These are phyloP conservation scores for Rhizopus delemar DNA, from an alignment of 371 early-diverging fungal genomes.

Conservation along the genomic window DNA sequence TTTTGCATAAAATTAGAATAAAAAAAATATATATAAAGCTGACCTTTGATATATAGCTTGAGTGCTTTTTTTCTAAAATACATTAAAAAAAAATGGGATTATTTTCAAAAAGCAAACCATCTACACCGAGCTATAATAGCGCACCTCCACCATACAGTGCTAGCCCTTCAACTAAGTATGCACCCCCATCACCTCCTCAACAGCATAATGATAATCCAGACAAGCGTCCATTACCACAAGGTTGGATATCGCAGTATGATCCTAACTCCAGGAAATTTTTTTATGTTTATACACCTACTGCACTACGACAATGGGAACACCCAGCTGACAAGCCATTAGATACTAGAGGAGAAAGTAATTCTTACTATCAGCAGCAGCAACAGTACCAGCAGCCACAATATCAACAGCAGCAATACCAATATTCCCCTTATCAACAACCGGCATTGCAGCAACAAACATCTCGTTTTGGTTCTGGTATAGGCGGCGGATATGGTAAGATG, in stretches of 20 bases:
- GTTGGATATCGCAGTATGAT: conserved; percentile 53
- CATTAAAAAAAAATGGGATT: conserved; percentile 33
- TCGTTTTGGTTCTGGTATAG: conserved; percentile 10
- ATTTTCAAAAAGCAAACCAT: conserved; percentile 33
- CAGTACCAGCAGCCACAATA: conserved; percentile 26
- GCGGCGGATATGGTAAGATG: conserved; percentile 26
- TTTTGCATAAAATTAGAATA: neutral
- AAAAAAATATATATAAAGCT: neutral
- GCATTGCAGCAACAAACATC: conserved; percentile 10
- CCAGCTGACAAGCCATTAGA: conserved; percentile 39
- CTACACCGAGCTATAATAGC: conserved; percentile 18
- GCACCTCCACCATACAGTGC: conserved; percentile 30
- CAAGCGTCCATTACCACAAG: conserved; percentile 32
- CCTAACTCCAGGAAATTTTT: conserved; percentile 41
- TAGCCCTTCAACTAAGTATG: conserved; percentile 20
- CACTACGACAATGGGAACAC: conserved; percentile 53
- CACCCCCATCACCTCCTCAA: conserved; percentile 41
- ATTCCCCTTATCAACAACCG: conserved; percentile 10
- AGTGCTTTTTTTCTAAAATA: neutral
- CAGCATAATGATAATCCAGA: conserved; percentile 37
- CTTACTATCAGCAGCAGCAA: conserved; percentile 23
- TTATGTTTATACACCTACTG: conserved; percentile 51
- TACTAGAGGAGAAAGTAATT: conserved; percentile 20
- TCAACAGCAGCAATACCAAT: conserved; percentile 23
- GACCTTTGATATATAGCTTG: neutral